Base-by-base conservation (phyloP, 169 alveolate genomes). In the Eimeria necatrix region DNA sequence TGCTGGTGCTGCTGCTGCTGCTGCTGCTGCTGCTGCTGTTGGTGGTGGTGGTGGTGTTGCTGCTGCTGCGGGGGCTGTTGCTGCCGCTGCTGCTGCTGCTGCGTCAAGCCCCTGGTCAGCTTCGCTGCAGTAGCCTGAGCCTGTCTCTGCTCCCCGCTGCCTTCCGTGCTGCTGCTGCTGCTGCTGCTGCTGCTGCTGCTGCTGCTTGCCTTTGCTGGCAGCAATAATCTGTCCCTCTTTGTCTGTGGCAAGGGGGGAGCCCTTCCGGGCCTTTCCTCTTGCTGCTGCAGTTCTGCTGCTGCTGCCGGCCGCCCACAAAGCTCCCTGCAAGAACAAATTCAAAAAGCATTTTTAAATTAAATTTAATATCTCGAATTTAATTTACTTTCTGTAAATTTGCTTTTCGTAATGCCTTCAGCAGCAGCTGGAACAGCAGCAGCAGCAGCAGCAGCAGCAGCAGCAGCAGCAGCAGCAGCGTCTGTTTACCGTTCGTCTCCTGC, bases 391-490 rank as follows among this genome's bases (percentile, higher is more conserved):
- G 41, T 32, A 32, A 32, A 32, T 32, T 32, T 32, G 41, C 41
- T 32, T 2, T 0, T 32, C 2, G 41, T 32, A 32, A 2, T 32
- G 41, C 41, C 41, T 2, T 32, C 51, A 22, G 49, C 83, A 71
- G 83, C 83, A 71, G 83, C 83, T n/a, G 20, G 51, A 71, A 32
- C 83, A 22, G 83, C 51, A 71, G 52, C 83, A 71, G 20, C 46
- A 16, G 52, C 83, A 71, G 51, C 83, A 22, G 83, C 83, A 71
- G 20, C 2, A 56, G 64, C 64, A 56, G 14, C n/a, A n/a, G n/a
- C n/a, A n/a, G n/a, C n/a, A n/a, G n/a, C n/a, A n/a, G n/a, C n/a
- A n/a, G n/a, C n/a, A 32, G 41, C 2, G 41, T 0, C 12, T 16
- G 41, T 0, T 32, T 32, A 32, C 41, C 41, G 41, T 32, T 32